Percentiles rank a stretch among this genome's conserved stretches.
Evolutionary conservation across 1,139 yeast species (phyloP).

Genomic region (Saccharomyces hybrid): DNA sequence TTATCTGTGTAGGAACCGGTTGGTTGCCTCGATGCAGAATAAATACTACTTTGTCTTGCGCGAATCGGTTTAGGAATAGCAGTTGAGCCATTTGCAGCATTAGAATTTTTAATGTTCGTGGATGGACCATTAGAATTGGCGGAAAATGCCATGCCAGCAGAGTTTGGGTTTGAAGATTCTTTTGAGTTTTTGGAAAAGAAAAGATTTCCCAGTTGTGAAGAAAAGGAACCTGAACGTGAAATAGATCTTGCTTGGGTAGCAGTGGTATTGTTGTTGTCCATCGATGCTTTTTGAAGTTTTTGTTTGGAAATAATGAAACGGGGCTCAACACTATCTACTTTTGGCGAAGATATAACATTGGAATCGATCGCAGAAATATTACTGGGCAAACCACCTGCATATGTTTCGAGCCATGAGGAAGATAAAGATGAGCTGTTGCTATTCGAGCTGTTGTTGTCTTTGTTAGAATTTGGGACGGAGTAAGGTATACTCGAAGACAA

Average conservation of each 20-base stretch:
- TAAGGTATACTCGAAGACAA: constrained; percentile 62
- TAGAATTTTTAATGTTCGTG: constrained; percentile 3
- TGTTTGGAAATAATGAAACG: constrained; percentile 68
- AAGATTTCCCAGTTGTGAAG: constrained; percentile 36
- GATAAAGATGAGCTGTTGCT: constrained; percentile 26
- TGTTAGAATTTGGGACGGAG: constrained; percentile 48
- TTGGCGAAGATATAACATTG: constrained; percentile 64
- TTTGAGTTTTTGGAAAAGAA: constrained; percentile 33
- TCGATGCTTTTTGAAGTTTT: constrained; percentile 50
- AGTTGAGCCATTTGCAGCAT: constrained; percentile 5
- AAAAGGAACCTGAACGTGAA: constrained; percentile 46
- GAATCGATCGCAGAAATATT: constrained; percentile 43
- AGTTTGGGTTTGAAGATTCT: constrained; percentile 3
- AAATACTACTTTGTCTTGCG: constrained; percentile 29
- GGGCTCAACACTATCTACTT: constrained; percentile 57
- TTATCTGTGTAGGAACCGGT: constrained; percentile 25
- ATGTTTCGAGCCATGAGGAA: constrained; percentile 29
- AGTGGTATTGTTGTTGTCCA: constrained; percentile 29
- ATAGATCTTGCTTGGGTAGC: constrained; percentile 34
- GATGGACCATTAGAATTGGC: constrained; percentile 4
- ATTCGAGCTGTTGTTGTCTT: constrained; percentile 17
- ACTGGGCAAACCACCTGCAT: constrained; percentile 46
- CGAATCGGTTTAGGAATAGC: constrained; percentile 30
- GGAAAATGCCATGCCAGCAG: neutral
- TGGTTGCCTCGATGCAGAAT: constrained; percentile 31